Percentiles rank a stretch among this genome's conserved stretches.
phyloP scores from a whole-genome alignment of 805 yeast genomes.

The Suhomyces sp. region DNA sequence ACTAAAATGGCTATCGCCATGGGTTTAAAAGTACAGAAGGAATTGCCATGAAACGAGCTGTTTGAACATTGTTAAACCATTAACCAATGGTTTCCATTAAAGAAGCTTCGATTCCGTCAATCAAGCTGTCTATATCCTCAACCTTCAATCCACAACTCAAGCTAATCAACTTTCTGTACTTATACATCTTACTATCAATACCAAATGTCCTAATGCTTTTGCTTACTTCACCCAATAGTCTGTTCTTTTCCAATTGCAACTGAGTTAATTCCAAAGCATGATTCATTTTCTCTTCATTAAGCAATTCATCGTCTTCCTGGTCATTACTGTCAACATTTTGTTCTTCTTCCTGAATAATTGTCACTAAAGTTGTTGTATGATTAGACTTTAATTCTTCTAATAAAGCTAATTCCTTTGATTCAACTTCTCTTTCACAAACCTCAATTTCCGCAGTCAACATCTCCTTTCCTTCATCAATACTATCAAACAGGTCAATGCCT shows the following conservation, averaged over 20 bases:
- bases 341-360: constrained; percentile 39
- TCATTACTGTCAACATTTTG: constrained; percentile 5
- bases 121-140: constrained; percentile 76
- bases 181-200: constrained; percentile 58
- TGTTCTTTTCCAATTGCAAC: constrained; percentile 52
- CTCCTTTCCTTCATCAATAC: constrained; percentile 27
- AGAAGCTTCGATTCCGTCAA: constrained; percentile 62
- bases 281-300: constrained; percentile 13
- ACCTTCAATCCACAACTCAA: constrained; percentile 72
- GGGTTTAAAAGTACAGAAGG: too few relatives aligned
- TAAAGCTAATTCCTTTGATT: constrained; percentile 21
- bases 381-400: constrained; percentile 33
- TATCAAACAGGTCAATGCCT: constrained; percentile 26
- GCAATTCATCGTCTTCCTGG: constrained; percentile 10
- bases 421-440: constrained; percentile 14
- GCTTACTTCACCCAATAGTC: constrained; percentile 48
- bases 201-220: constrained; percentile 42
- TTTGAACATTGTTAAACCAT: too few relatives aligned
- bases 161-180: constrained; percentile 76
- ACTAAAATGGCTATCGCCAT: too few relatives aligned
- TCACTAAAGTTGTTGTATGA: constrained; percentile 47
- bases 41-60: too few relatives aligned
- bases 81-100: constrained; percentile 11
- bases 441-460: constrained; percentile 19
- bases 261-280: constrained; percentile 37